These are phyloP conservation scores for Botryotinia narcissicola DNA, from an alignment of 2,329 filamentous ascomycete species.

Conservation along the genomic window DNA sequence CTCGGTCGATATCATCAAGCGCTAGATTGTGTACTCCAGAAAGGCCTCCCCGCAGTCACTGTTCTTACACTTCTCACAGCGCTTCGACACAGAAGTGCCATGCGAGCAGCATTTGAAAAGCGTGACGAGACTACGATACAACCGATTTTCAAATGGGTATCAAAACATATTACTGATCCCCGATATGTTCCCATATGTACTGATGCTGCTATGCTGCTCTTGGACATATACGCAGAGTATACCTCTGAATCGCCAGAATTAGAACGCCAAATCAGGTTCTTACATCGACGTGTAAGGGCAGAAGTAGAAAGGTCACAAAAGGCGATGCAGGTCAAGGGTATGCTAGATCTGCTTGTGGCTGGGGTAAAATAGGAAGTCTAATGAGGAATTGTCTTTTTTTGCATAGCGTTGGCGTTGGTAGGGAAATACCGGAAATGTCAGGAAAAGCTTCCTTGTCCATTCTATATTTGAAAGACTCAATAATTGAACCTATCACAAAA, in stretches of 20 bases:
- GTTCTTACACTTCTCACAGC: constrained; percentile 78
- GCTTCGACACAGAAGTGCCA: constrained; percentile 81
- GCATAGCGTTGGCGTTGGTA: constrained; percentile 45
- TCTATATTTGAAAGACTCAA: constrained; percentile 15
- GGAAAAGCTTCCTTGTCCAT: constrained; percentile 21
- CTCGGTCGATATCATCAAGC: constrained; percentile 74
- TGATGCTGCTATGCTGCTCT: constrained; percentile 75
- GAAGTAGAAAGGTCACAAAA: constrained; percentile 83
- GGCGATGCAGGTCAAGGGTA: constrained; percentile 78
- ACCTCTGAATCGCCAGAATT: constrained; percentile 72
- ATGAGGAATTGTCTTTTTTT: constrained; percentile 25
- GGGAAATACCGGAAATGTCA: constrained; percentile 20
- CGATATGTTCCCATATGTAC: constrained; percentile 77
- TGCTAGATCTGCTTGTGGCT: constrained; percentile 76
- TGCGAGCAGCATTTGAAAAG: constrained; percentile 74
- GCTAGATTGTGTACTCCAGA: constrained; percentile 73
- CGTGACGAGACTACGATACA: constrained; percentile 79
- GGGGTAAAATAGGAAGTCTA: constrained; percentile 39
- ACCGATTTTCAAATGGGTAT: constrained; percentile 81
- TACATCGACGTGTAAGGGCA: constrained; percentile 68
- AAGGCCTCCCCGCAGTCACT: constrained; percentile 55
- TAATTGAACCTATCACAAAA: constrained; percentile 21
- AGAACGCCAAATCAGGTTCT: constrained; percentile 63
- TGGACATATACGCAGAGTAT: constrained; percentile 85
- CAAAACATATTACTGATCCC: constrained; percentile 77